Evolutionary conservation across 805 yeast species (phyloP).

Genomic region (Candida parachauliodes): DNA sequence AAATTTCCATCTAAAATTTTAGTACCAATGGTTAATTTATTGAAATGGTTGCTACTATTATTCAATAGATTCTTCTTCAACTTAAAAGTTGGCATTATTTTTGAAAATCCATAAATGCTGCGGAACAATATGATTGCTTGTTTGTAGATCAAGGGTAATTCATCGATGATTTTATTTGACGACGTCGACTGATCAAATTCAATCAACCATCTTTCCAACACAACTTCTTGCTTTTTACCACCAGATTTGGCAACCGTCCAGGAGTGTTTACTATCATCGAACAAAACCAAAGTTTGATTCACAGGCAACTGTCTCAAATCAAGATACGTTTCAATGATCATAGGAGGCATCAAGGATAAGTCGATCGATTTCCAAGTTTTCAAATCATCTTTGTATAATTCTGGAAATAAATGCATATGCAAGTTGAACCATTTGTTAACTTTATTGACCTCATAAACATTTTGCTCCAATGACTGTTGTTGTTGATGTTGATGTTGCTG

Average conservation of each 20-base stretch:
- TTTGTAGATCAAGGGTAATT: slow-evolving; percentile 67
- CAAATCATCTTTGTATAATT: slow-evolving; percentile 50
- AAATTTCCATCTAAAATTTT: slow-evolving; percentile 72
- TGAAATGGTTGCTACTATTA: too few species aligned
- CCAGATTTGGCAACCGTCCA: slow-evolving; percentile 58
- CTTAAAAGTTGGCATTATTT: slow-evolving; percentile 70
- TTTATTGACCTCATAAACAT: slow-evolving; percentile 15
- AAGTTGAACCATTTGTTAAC: slow-evolving; percentile 64
- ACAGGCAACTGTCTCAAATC: slow-evolving; percentile 58
- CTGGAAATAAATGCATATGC: slow-evolving; percentile 37
- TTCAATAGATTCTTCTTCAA: slow-evolving; percentile 35
- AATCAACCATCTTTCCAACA: slow-evolving; percentile 88
- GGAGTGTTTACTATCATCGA: slow-evolving; percentile 49
- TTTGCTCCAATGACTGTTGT: neutral
- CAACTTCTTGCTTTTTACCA: slow-evolving; percentile 74
- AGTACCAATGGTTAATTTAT: slow-evolving; percentile 46
- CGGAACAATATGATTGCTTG: slow-evolving; percentile 73
- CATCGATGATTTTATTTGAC: slow-evolving; percentile 34
- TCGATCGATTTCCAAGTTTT: slow-evolving; percentile 56
- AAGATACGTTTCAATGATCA: slow-evolving; percentile 79
- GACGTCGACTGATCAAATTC: slow-evolving; percentile 61
- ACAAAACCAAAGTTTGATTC: slow-evolving; percentile 56
- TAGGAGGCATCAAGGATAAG: slow-evolving; percentile 58
- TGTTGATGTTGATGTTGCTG: neutral
- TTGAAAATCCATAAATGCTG: slow-evolving; percentile 60